A percentile compares a stretch with the other conserved stretches of the same genome.
phyloP scores from a whole-genome alignment of 768 basidiomycete genomes.

The Suillus decipiens region DNA sequence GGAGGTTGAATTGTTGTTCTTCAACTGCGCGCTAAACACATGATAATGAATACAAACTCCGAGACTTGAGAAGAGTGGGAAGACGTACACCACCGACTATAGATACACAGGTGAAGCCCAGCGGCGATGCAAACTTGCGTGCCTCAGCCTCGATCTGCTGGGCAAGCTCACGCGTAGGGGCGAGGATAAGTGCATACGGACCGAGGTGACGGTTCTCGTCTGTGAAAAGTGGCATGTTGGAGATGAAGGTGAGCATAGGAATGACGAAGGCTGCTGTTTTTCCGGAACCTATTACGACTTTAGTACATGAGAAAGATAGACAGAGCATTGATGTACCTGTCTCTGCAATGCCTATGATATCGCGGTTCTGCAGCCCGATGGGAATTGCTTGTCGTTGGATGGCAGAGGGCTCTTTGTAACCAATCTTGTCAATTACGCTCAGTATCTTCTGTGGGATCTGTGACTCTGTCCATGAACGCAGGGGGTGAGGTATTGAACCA shows the following conservation, averaged over 20 bases:
- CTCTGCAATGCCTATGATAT: slow-evolving; percentile 98
- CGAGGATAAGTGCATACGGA: slow-evolving; percentile 90
- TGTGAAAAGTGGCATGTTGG: slow-evolving; percentile 76
- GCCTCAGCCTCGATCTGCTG: slow-evolving; percentile 96
- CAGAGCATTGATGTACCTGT: slow-evolving; percentile 61
- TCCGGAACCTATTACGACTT: slow-evolving; percentile 73
- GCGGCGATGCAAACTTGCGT: slow-evolving; percentile 84
- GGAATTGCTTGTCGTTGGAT: slow-evolving; percentile 99
- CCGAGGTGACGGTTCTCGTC: slow-evolving; percentile 95
- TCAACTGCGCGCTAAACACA: slow-evolving; percentile 77
- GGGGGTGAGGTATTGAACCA: slow-evolving; percentile 90
- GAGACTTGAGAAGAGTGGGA: slow-evolving; percentile 9
- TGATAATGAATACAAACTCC: slow-evolving; percentile 18
- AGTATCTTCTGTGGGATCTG: slow-evolving; percentile 76
- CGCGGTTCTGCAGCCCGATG: slow-evolving; percentile 95
- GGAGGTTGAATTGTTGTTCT: slow-evolving; percentile 96
- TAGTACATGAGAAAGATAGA: slow-evolving; percentile 9
- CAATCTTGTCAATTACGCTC: slow-evolving; percentile 85
- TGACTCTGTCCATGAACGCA: slow-evolving; percentile 92
- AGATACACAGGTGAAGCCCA: slow-evolving; percentile 94
- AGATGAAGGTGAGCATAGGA: slow-evolving; percentile 96
- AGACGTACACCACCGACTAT: slow-evolving; percentile 89
- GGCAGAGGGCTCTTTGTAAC: slow-evolving; percentile 95
- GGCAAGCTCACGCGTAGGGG: slow-evolving; percentile 97
- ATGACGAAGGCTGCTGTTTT: slow-evolving; percentile 99